These are phyloP conservation scores for Shiraia bambusicola DNA, from an alignment of 2,329 filamentous ascomycete species.

Conservation along the genomic window DNA sequence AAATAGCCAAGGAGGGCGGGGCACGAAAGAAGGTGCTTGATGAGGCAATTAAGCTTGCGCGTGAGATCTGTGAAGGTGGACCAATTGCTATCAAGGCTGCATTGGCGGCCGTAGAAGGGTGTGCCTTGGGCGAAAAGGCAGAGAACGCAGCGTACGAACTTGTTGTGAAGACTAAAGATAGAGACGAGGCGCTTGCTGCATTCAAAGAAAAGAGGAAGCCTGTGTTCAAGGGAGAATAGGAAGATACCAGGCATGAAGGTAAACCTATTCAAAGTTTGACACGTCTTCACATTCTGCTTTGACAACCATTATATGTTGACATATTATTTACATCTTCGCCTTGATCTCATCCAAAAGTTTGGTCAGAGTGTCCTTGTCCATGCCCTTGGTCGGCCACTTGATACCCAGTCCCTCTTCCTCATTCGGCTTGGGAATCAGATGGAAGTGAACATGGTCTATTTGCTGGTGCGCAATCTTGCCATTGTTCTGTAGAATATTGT, in stretches of 20 bases:
- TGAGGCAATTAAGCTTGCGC: constrained; percentile 75
- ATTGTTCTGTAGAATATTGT: constrained; percentile 97
- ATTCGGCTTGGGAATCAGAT: constrained; percentile 97
- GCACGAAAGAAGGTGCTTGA: constrained; percentile 70
- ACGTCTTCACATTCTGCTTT: constrained; percentile 6
- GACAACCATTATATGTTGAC: neutral
- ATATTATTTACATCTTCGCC: constrained; percentile 70
- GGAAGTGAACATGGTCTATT: constrained; percentile 94
- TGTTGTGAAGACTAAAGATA: constrained; percentile 81
- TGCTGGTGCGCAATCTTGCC: constrained; percentile 86
- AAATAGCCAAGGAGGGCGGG: constrained; percentile 50
- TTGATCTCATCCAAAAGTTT: constrained; percentile 80
- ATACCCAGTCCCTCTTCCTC: constrained; percentile 76
- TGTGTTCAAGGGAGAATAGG: constrained; percentile 59
- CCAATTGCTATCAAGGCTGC: constrained; percentile 80
- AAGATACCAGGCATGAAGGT: neutral
- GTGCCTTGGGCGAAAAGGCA: constrained; percentile 64
- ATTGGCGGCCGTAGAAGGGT: constrained; percentile 74
- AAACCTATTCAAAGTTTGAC: neutral
- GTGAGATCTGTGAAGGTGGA: constrained; percentile 85
- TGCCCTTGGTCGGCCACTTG: constrained; percentile 72
- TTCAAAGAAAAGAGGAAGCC: constrained; percentile 77
- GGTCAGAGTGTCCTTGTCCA: constrained; percentile 82
- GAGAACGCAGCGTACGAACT: constrained; percentile 86
- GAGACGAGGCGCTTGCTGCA: constrained; percentile 82